Evolutionary conservation across 805 yeast species (phyloP).

Genomic region (Ogataea thermomethanolica): DNA sequence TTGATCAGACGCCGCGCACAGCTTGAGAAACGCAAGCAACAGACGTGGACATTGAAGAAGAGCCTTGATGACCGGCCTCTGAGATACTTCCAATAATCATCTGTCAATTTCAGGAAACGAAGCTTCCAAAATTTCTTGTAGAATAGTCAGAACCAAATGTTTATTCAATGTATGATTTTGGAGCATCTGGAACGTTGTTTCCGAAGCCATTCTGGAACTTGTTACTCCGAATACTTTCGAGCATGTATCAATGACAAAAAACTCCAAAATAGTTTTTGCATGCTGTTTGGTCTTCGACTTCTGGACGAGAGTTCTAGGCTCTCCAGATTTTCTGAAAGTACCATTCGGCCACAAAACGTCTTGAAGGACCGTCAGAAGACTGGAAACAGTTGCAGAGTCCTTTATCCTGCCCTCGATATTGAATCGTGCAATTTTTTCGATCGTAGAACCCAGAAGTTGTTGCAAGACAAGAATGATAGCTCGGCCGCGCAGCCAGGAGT

Average conservation of each 20-base stretch:
- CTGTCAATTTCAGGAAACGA: conserved; percentile 37
- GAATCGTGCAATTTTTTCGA: conserved; percentile 59
- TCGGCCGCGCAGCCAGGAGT: conserved; percentile 79
- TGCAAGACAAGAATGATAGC: conserved; percentile 80
- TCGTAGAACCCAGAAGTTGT: conserved; percentile 82
- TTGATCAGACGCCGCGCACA: conserved; percentile 8
- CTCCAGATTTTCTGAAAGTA: conserved; percentile 41
- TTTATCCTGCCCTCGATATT: conserved; percentile 36
- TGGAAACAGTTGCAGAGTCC: conserved; percentile 46
- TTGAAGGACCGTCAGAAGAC: conserved; percentile 31
- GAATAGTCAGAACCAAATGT: conserved; percentile 54
- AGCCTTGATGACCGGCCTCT: conserved; percentile 6
- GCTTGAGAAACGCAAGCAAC: conserved; percentile 4
- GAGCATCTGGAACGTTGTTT: conserved; percentile 55
- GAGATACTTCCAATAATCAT: not conserved
- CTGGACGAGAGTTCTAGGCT: conserved; percentile 46
- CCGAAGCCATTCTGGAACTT: conserved; percentile 61
- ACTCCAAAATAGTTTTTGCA: conserved; percentile 51
- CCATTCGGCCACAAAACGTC: conserved; percentile 51
- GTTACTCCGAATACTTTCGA: conserved; percentile 70
- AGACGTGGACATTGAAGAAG: conserved; percentile 10
- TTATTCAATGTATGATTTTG: conserved; percentile 72
- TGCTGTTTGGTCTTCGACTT: conserved; percentile 52
- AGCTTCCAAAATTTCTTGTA: conserved; percentile 55
- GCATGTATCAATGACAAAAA: conserved; percentile 59